Base-by-base conservation (phyloP, 768 basidiomycete species). In the Mycena polygramma region DNA sequence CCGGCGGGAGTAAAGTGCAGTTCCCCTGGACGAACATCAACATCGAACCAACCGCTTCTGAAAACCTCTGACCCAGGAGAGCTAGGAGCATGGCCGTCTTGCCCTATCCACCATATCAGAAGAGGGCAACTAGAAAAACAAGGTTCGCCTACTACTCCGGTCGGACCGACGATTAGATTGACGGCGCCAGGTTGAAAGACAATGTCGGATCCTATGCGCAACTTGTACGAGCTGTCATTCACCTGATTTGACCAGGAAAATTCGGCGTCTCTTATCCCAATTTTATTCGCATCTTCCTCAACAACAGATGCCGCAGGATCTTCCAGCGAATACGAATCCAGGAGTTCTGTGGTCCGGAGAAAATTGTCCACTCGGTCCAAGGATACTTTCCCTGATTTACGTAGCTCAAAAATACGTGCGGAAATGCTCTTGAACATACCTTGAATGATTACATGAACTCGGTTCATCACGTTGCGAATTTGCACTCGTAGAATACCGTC, bases 81-180 rank as follows among this genome's bases (percentile, higher is more conserved):
- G 87, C 86, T 81, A 88, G 83, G 24, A 88, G 79, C 36, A 87
- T 51, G 2, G 84, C 84, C 0, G 87, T 86, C 77, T 86, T 86
- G 17, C 85, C 85, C 35, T 71, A 66, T 3, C 9, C 19, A 13
- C 19, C 46, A 49, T 53, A 48, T 62, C 43, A 63, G 20, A 15
- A 22, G n/a, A 17, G 13, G 14, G 26, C 20, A 24, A 1, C 30
- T 7, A 2, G n/a, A 61, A n/a, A 36, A 2, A 26, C 15, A 63
- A 37, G 41, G 20, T 24, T 46, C 15, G 54, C 64, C 59, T 22
- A 70, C 69, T 60, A 59, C 84, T 59, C 70, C 84, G 61, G 86
- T 84, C 2, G 83, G 81, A 17, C 86, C 85, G n/a, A 86, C 74
- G 22, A 86, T 81, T 63, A 85, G 79, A 64, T 86, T 86, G 51